Evolutionary conservation across 768 basidiomycete species (phyloP), one percentile per base, ranked within the genome.

Genomic region (Lyophyllum atratum): DNA sequence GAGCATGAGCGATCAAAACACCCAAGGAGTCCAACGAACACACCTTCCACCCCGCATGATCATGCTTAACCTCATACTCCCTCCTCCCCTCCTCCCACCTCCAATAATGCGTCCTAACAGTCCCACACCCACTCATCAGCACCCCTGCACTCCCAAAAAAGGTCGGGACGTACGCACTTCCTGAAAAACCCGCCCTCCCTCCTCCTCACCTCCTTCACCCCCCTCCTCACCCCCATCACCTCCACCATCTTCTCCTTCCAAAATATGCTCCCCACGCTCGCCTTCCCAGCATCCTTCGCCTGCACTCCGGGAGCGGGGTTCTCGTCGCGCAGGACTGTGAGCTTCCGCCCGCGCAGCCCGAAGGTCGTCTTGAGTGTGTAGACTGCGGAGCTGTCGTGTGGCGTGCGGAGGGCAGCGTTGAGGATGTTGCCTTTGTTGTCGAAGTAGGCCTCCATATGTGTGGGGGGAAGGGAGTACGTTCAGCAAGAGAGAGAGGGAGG

Each of bases 241-340:
- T 82, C 80, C 25, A 84, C 72, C 9, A 68, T 66, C 65, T 79
- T 79, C 43, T 81, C 80, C 54, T 71, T 72, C 82, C 82, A 84
- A 55, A 80, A 72, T 39, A 84, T 81, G 6, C 71, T 73, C 2
- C 79, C 82, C 7, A 80, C 80, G n/a, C 69, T 63, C 1, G 64
- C 63, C 8, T 72, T 58, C 14, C 74, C 74, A 15, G 34, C 11
- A 15, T 15, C 17, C 34, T 4, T 4, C 34, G 34, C 11, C 1
- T n/a, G n/a, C n/a, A n/a, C n/a, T n/a, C n/a, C n/a, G n/a, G 64
- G 66, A 0, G 68, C 65, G 3, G 82, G 82, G 60, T 84, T 82
- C 45, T 72, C 73, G 56, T 84, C 82, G 57, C 71, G 69, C 48
- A 84, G 68, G 28, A 79, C 63, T 0, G 82, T 83, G 37, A 73